Evolutionary conservation across 164 flowering plant species (phyloP).

Genomic region (Macadamia tetraphylla): DNA sequence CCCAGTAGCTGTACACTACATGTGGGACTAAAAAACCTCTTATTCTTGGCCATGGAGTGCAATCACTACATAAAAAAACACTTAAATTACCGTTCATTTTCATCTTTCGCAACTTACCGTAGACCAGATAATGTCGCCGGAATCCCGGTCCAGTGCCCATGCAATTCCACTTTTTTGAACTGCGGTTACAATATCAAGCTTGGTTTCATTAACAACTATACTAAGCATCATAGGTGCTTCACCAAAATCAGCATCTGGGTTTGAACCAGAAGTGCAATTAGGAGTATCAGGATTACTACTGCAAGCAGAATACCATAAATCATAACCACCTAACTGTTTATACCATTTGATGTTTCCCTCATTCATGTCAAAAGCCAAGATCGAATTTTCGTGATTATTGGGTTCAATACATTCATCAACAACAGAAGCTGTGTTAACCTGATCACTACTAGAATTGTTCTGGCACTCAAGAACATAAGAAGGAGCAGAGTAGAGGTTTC

Average conservation of each 20-base stretch:
- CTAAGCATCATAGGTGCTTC: conserved; percentile 35
- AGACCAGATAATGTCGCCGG: not conserved
- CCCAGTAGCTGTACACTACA: too few species aligned
- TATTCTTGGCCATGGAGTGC: too few species aligned
- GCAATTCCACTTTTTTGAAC: not conserved
- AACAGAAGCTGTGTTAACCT: conserved; percentile 15
- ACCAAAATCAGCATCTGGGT: conserved; percentile 30
- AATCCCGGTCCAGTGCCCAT: not conserved
- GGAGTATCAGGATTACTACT: conserved; percentile 9
- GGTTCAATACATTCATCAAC: conserved; percentile 27
- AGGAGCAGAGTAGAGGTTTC: conserved; percentile 30
- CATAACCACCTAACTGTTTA: conserved; percentile 39
- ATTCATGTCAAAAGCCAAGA: conserved; percentile 30
- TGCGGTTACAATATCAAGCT: not conserved
- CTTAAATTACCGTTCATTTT: too few species aligned
- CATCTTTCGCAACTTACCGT: not conserved
- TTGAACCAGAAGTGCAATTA: conserved; percentile 30
- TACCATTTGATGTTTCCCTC: conserved; percentile 33
- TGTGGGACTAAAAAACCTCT: too few species aligned
- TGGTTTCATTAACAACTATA: not conserved
- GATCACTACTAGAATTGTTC: conserved; percentile 19
- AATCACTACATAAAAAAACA: too few species aligned
- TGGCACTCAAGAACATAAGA: conserved; percentile 23
- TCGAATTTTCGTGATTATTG: conserved; percentile 29
- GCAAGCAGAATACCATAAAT: conserved; percentile 28